Evolutionary conservation across 805 yeast genomes (phyloP).

Genomic region (Starmerella sirachaensis): DNA sequence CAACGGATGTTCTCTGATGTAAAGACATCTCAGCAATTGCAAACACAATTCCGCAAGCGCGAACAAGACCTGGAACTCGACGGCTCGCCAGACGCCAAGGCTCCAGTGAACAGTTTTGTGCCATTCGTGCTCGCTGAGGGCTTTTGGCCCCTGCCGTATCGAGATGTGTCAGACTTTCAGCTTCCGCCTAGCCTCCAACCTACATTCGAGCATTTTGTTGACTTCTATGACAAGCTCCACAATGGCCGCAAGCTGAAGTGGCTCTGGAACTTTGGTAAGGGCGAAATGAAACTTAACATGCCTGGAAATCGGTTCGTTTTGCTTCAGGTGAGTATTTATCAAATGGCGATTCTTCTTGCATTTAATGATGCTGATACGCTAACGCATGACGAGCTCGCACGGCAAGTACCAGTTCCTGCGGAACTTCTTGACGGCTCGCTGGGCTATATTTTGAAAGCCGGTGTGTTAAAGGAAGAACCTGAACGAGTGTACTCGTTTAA

Average conservation of each 20-base stretch:
- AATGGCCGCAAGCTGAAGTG: constrained; percentile 82
- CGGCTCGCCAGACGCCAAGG: constrained; percentile 23
- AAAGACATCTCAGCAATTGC: constrained; percentile 68
- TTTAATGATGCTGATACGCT: constrained; percentile 58
- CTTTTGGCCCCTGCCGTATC: constrained; percentile 68
- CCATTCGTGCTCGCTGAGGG: constrained; percentile 76
- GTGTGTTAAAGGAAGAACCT: constrained; percentile 57
- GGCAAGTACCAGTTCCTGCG: constrained; percentile 53
- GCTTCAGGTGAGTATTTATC: constrained; percentile 73
- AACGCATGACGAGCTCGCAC: constrained; percentile 48
- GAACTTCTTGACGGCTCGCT: constrained; percentile 65
- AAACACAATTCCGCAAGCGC: constrained; percentile 38
- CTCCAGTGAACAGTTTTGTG: constrained; percentile 39
- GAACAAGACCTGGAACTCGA: constrained; percentile 26
- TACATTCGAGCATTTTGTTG: constrained; percentile 55
- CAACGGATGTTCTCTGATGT: constrained; percentile 95
- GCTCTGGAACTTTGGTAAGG: constrained; percentile 92
- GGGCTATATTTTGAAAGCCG: constrained; percentile 66
- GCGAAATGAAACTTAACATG: constrained; percentile 78
- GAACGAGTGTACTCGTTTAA: constrained; percentile 53
- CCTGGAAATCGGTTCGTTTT: constrained; percentile 45
- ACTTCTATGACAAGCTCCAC: constrained; percentile 62
- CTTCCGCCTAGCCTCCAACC: constrained; percentile 58
- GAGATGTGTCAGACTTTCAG: constrained; percentile 35
- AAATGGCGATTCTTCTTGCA: constrained; percentile 75